phyloP scores from a whole-genome alignment of 257 asterid species.

The Rauvolfia tetraphylla region DNA sequence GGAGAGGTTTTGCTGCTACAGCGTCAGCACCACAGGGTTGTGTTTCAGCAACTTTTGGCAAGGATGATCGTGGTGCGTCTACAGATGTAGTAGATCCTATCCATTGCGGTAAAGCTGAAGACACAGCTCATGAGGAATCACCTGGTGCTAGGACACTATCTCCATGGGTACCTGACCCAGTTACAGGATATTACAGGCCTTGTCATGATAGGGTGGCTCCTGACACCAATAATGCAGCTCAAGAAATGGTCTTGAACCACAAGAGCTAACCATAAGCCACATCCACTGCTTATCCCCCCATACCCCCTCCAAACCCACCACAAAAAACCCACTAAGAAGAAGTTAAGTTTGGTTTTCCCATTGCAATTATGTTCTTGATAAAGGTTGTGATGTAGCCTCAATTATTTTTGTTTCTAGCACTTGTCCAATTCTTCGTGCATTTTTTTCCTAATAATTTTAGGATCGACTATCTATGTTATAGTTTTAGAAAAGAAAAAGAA shows the following conservation, averaged over 20 bases:
- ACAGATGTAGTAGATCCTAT: background rate
- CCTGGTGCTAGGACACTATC: background rate
- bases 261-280: background rate
- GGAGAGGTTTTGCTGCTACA: background rate
- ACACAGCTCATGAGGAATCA: background rate
- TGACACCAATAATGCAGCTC: constrained; percentile 1
- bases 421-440: background rate
- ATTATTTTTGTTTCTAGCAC: background rate
- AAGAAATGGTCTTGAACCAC: background rate
- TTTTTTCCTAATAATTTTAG: background rate
- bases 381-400: background rate
- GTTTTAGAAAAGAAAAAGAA: no score
- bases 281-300: background rate
- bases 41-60: background rate
- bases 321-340: no score
- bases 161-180: constrained; percentile 18
- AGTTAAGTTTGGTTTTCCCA: background rate
- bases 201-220: background rate
- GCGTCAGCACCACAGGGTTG: background rate
- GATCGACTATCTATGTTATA: background rate
- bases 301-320: background rate
- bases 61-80: background rate
- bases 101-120: constrained; percentile 1
- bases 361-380: background rate
- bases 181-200: constrained; percentile 13